phyloP scores from a whole-genome alignment of 352 stramenopile species.

The Blastocystis sp. region DNA sequence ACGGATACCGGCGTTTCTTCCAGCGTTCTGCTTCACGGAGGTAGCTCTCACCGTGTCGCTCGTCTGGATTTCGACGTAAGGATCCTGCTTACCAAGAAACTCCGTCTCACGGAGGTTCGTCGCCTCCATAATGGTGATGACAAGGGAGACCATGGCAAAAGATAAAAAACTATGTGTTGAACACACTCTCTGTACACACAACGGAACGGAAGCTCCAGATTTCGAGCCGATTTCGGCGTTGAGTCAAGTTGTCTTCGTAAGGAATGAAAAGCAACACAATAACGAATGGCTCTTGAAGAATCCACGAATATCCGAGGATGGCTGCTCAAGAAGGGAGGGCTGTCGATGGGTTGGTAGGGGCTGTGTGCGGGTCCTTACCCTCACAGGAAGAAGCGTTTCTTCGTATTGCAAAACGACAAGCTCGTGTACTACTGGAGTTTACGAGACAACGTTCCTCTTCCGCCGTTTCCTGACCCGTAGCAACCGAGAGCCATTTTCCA shows the following conservation, averaged over 20 bases:
- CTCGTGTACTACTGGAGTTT: constrained; percentile 54
- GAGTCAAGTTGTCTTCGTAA: not conserved
- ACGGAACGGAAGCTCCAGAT: not conserved
- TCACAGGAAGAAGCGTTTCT: constrained; percentile 68
- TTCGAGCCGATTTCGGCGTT: not conserved
- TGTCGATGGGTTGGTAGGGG: not conserved
- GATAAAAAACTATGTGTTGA: not conserved
- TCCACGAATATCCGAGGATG: constrained; percentile 16
- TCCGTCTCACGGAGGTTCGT: constrained; percentile 16
- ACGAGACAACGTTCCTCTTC: constrained; percentile 13
- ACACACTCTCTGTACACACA: not conserved
- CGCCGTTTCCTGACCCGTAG: not conserved
- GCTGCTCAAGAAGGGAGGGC: constrained; percentile 56
- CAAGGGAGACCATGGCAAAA: not conserved
- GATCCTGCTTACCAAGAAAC: constrained; percentile 58
- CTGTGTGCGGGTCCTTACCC: not conserved
- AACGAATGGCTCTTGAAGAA: not conserved
- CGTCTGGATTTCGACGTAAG: constrained; percentile 26
- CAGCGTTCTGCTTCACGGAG: constrained; percentile 14
- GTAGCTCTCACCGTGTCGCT: not conserved
- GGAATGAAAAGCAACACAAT: not conserved
- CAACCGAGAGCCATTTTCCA: constrained; percentile 42
- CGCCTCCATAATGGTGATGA: constrained; percentile 15
- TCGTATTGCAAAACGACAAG: constrained; percentile 40
- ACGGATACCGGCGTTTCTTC: constrained; percentile 13